Base-by-base conservation (phyloP, 1,284 basidiomycete species). In the Stygiomarasmius scandens region DNA sequence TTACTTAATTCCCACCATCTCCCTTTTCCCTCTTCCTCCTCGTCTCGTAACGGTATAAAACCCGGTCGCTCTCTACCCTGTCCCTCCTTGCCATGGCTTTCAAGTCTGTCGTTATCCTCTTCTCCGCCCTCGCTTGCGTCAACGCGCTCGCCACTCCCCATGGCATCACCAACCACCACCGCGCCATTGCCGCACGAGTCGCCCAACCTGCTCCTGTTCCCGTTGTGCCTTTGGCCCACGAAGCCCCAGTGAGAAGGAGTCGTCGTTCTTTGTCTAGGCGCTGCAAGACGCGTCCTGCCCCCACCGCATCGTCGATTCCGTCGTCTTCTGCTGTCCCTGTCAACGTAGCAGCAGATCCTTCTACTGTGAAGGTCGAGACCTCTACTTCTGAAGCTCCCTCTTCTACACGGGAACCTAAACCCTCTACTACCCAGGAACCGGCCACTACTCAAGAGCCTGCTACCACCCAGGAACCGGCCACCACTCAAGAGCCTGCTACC, bases 121-220 rank as follows among this genome's bases (percentile, higher is more conserved):
- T 83, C 66, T 70, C 77, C 69, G 72, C 76, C 58, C 67, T 79
- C 65, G 73, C 77, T 29, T 49, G 46, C 48, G 75, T 74, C 58
- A 59, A 73, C 55, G 80, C 80, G 48, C 70, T 82, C 55, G 72
- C 79, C 1, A 79, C 76, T 41, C 81, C 79, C 38, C 80, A 83
- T 63, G 54, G 67, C 48, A 65, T 74, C 52, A 68, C 72, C 60
- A 58, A 64, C 49, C 74, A 76, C 56, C 77, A 77, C 51, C 65
- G 73, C 61, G 63, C 69, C 60, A 48, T 78, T 45, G 76, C 73
- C 49, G 76, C 72, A 19, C 77, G 73, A 61, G 68, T 73, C 11
- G 65, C 73, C 32, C 64, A 67, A 36, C 66, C 74, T 11, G 58
- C 64, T 34, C 64, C 63, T 14, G 36, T 47, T 59, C 58, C 23